Conservation (phyloP, 495 filamentous ascomycete genomes). For the Alectoria sarmentosa region DNA sequence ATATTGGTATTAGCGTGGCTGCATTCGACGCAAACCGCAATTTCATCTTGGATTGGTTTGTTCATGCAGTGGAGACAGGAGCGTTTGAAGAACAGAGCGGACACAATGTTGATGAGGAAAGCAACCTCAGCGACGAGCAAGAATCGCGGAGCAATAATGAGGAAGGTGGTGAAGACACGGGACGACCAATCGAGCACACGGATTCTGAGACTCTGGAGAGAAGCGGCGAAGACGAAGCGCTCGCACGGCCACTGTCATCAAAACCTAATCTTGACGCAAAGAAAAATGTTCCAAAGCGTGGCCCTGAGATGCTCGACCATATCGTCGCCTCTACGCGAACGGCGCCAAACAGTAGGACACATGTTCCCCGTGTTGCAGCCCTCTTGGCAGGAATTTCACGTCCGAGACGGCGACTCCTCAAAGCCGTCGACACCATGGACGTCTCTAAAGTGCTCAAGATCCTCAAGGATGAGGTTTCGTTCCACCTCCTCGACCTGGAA, state of each 20-base stretch:
- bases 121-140: background rate
- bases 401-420: background rate
- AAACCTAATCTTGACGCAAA: background rate
- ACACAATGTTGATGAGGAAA: background rate
- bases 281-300: background rate
- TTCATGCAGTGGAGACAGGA: constrained; percentile 25
- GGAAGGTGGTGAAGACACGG: background rate
- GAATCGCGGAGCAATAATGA: background rate
- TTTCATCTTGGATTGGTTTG: constrained; percentile 31
- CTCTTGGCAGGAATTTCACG: background rate
- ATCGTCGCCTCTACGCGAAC: background rate
- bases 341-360: background rate
- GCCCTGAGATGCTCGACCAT: background rate
- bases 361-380: background rate
- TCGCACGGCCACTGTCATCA: background rate
- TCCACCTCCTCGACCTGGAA: background rate
- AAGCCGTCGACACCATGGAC: background rate
- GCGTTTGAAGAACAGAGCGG: constrained; percentile 25
- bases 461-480: background rate
- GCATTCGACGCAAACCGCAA: constrained; percentile 31
- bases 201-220: background rate
- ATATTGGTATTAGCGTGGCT: constrained; percentile 32
- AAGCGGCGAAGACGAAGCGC: background rate
- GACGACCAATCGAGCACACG: background rate
- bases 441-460: background rate